Base-by-base conservation (phyloP, 306 rosid genomes). In the Glycine tomentella region DNA sequence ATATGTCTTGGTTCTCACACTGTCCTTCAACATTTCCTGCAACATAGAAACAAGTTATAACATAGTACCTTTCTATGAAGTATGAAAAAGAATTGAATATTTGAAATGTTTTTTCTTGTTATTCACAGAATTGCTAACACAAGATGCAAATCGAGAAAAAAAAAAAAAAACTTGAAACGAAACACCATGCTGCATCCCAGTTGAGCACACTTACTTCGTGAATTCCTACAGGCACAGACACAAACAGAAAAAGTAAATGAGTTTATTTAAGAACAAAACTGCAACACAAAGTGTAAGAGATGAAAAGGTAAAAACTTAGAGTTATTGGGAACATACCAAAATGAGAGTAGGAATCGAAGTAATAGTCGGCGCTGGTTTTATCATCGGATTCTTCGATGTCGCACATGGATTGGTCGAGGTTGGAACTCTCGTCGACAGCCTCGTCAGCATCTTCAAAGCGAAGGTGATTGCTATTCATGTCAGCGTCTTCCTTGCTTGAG, bases 11-110 rank as follows among this genome's bases (percentile, higher is more conserved):
- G 99, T 96, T 82, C 99, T 90, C 78, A 96, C 94, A 9, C 89
- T 72, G 86, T 96, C 99, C 90, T 96, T 96, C 92, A 96, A 85
- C 99, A 96, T 96, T 87, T 96, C 99, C 99, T 96, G 87, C 85
- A 88, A 80, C 9, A 50, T 25, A 40, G 77, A 79, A 62, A 72
- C 16, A 4, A 46, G 76, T 86, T 40, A 82, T 25, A 57, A 49
- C 31, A 36, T 58, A 25, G 31, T 25, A 34, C 2, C 77, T 61
- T 31, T 10, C 4, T 10, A 8, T 31, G n/a, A 75, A 75, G 42
- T 8, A 2, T 25, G 10, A 40, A 69, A 53, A 55, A 56, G 0
- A n/a, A 8, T 42, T 9, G 9, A 53, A 64, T 25, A 40, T 8
- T 6, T 31, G 6, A 25, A 4, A 1, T 49, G 4, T 6, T 72